Percentiles rank a stretch among this genome's conserved stretches.
These are phyloP conservation scores for Eutypa lata DNA, from an alignment of 2,329 filamentous ascomycete genomes.

Conservation along the genomic window DNA sequence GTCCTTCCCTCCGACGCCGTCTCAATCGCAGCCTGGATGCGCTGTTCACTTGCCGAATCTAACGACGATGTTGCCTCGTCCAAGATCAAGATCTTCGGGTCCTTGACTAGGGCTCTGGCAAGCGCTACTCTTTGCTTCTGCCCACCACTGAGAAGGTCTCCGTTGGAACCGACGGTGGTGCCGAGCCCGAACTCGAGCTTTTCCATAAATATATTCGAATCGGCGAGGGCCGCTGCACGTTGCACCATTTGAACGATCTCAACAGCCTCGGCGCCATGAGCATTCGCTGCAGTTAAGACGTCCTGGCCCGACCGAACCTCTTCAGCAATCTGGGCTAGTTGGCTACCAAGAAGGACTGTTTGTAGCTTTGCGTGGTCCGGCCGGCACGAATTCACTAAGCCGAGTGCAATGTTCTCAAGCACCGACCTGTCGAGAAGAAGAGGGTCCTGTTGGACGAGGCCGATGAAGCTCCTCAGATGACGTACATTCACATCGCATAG, in stretches of 20 bases:
- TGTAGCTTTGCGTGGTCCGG: conserved; percentile 34
- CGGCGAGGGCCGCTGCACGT: conserved; percentile 52
- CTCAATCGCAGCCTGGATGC: conserved; percentile 39
- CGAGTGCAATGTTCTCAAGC: conserved; percentile 37
- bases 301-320: conserved; percentile 49
- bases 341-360: conserved; percentile 43
- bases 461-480: conserved; percentile 26
- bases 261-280: conserved; percentile 39
- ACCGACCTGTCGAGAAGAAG: conserved; percentile 31
- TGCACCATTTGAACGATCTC: conserved; percentile 51
- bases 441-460: conserved; percentile 32
- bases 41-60: conserved; percentile 45
- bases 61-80: conserved; percentile 50
- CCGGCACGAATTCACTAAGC: conserved; percentile 30
- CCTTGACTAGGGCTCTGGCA: conserved; percentile 43
- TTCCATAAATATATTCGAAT: conserved; percentile 48
- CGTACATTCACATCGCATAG: conserved; percentile 46
- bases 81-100: conserved; percentile 44
- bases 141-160: conserved; percentile 41
- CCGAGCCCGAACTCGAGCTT: conserved; percentile 44
- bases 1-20: conserved; percentile 43
- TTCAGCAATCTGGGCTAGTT: conserved; percentile 48
- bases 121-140: conserved; percentile 49
- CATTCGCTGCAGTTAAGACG: conserved; percentile 40
- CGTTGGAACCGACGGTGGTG: conserved; percentile 40